Evolutionary conservation across 257 asterid species (phyloP), one percentile per base, ranked within the genome.

Genomic region (Solanum bukasovii): DNA sequence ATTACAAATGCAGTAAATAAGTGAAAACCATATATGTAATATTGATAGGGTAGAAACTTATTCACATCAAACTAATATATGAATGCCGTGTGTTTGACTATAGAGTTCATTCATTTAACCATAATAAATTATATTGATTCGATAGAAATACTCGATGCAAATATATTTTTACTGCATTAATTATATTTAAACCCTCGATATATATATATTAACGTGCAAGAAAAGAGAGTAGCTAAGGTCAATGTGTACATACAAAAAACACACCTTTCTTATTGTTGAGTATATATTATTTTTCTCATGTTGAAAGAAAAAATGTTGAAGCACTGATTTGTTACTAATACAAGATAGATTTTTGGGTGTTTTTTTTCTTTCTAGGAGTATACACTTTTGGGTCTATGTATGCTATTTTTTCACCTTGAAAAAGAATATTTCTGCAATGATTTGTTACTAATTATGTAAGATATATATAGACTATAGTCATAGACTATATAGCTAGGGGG

Each of bases 141-240:
- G 3, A 63, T 63, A 10, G n/a, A 63, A 9, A n/a, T 9, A 63
- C 0, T 23, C 3, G 3, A 23, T 1, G 0, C 0, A 10, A 0
- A 23, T 63, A 23, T 8, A 0, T 61, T 61, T 21, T 61, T 61
- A 61, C 3, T 29, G 16, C 59, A 5, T 13, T 13, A 46, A 46
- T 46, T 46, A 46, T 46, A 46, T 13, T 13, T 46, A 13, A 46
- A 46, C 9, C 7, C 9, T n/a, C 2, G 6, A 33, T 33, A 78
- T 27, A 33, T 31, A 78, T 27, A 40, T 0, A 46, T 81, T 81
- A 31, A 82, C 85, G 31, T 82, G 85, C 85, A 82, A 82, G 85
- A 82, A 44, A 79, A 82, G 85, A 81, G 68, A 49, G 67, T 29
- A 27, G 29, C 42, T 29, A 81, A 25, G 70, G 85, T 81, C 42